Base-by-base conservation (phyloP, 306 rosid genomes). In the Quercus berberidifolia region DNA sequence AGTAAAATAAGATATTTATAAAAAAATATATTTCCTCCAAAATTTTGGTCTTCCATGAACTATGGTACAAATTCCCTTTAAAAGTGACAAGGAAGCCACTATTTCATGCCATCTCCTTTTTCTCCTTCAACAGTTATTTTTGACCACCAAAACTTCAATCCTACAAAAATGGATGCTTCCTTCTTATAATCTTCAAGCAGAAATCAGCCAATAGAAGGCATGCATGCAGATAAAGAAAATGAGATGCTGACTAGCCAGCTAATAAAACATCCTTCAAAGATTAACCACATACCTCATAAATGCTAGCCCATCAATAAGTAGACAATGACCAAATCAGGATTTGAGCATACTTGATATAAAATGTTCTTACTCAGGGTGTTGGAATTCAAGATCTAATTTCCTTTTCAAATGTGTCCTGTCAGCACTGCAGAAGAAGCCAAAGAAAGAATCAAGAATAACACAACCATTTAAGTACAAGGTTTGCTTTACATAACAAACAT, bases 341-440 rank as follows among this genome's bases (percentile, higher is more conserved):
- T 41, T 20, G 31, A 55, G 77, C 33, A 43, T 73, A 51, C 72
- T 63, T 38, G 9, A 81, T 71, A 74, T 33, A 43, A 83, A 86
- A 78, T 58, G 51, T 78, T 78, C 83, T 83, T 79, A 83, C 79
- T 91, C 89, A 7, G 90, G 92, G 28, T 77, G 89, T 84, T 90
- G 90, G 87, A 95, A 95, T 78, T 95, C 99, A 52, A 95, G 91
- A 85, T 95, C 99, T 87, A 93, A 79, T 80, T 95, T 95, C 82
- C 99, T 89, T 83, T 95, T 95, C 51, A 93, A 86, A 84, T 93
- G 98, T 64, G 98, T 83, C 85, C 94, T 85, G 84, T 95, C 99
- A 83, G 96, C 96, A 80, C 99, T 95, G 91, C 85, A 83, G 43
- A 80, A 78, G 73, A 74, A 78, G 63, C 15, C n/a, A 35, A 59